Percentiles rank a stretch among this genome's conserved stretches.
Conservation (phyloP, 2,329 filamentous ascomycete genomes). For the Exophiala sideris region DNA sequence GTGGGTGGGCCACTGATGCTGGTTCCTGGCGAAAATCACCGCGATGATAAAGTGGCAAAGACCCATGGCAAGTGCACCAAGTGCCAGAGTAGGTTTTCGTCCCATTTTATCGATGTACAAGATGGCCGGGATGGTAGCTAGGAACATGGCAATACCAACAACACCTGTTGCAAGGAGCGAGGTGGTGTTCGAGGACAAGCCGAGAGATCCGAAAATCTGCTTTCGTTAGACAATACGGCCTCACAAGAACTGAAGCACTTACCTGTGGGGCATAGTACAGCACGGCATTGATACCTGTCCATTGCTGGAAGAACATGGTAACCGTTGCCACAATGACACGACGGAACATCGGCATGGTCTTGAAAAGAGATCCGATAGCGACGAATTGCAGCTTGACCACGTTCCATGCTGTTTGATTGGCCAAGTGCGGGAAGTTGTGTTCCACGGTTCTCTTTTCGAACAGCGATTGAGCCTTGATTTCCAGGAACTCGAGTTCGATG, state of each 20-base stretch:
- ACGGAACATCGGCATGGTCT: conserved; percentile 46
- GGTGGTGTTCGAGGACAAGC: conserved; percentile 36
- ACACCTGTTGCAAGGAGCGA: conserved; percentile 41
- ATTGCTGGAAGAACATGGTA: conserved; percentile 44
- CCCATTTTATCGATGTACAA: conserved; percentile 42
- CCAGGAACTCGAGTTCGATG: conserved; percentile 57
- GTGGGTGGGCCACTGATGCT: conserved; percentile 57
- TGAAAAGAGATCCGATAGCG: conserved; percentile 36
- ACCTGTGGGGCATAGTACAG: conserved; percentile 38
- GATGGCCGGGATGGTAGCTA: conserved; percentile 41
- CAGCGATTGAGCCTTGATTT: conserved; percentile 73
- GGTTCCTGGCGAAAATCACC: conserved; percentile 62
- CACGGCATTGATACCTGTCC: conserved; percentile 49
- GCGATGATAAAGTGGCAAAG: conserved; percentile 69
- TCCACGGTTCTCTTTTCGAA: conserved; percentile 71
- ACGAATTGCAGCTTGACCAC: conserved; percentile 63
- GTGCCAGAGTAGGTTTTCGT: conserved; percentile 39
- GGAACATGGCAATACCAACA: conserved; percentile 39
- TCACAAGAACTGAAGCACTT: conserved; percentile 9
- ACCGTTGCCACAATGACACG: conserved; percentile 37
- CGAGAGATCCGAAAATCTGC: conserved; percentile 37
- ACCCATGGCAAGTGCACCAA: conserved; percentile 65
- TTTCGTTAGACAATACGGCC: conserved; percentile 17
- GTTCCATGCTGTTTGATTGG: conserved; percentile 59
- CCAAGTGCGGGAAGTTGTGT: conserved; percentile 65